Evolutionary conservation across 148 eudicot genomes (phyloP), one percentile per base, ranked within the genome.

Genomic region (Nepenthes mirabilis): DNA sequence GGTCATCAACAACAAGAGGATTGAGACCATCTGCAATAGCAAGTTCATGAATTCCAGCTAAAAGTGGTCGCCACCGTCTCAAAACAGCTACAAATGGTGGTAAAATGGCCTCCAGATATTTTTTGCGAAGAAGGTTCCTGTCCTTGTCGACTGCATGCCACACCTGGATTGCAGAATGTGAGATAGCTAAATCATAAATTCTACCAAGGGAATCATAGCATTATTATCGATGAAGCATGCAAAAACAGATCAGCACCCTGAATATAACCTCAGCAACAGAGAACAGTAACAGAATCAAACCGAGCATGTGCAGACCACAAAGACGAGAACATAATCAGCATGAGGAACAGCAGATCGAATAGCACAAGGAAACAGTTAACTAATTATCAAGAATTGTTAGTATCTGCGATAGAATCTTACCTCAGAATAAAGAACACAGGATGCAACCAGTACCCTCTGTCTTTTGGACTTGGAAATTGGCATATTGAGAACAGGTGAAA

Each of bases 1-100:
- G 91, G 55, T 94, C 99, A 79, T 89, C 97, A 61, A 60, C 86
- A 75, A 74, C 82, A 58, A 94, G 85, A 69, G 99, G 97, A 74
- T 94, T 94, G 52, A 76, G 66, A 57, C 91, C 91, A 70, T 94
- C 99, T 48, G 83, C 72, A 53, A 84, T 79, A 52, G 95, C 91
- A 65, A 94, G 97, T 76, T 94, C 97, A 69, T 89, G 95, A 73
- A 89, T 86, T 61, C 99, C 97, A 55, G 99, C 90, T 73, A 94
- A 77, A 56, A 89, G 80, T 54, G 99, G 97, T 57, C 99, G 83
- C 99, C 99, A 94, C 72, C 95, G 84, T 68, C 97, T 83, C 70
- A 94, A 67, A 64, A 86, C 77, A 61, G 99, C 89, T 62, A 84
- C 90, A 79, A 86, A 94, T 36, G 99, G 95, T 2, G 99, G 99